Evolutionary conservation across 176 grass and related monocot species (phyloP).

Genomic region (Secale cereale): DNA sequence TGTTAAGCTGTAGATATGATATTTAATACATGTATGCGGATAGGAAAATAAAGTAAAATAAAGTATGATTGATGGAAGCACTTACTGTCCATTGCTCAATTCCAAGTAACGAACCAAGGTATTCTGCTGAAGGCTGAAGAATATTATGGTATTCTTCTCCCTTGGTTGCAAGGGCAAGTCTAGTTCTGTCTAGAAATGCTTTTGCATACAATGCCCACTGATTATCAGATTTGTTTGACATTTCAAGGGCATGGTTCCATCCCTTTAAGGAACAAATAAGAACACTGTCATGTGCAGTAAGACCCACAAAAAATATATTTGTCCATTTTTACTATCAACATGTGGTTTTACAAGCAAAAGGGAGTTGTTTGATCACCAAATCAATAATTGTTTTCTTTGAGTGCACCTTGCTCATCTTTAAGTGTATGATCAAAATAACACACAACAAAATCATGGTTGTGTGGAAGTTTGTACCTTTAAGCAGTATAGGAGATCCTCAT

Average conservation of each 20-base stretch:
- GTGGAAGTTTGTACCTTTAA: slow-evolving; percentile 58
- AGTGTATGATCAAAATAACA: background rate
- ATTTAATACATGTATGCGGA: slow-evolving; percentile 7
- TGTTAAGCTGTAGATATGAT: slow-evolving; percentile 48
- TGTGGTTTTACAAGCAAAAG: background rate
- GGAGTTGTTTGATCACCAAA: background rate
- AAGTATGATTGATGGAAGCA: slow-evolving; percentile 27
- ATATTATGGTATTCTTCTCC: slow-evolving; percentile 79
- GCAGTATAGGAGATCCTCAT: slow-evolving; percentile 89
- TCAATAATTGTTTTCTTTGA: background rate
- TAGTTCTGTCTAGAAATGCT: slow-evolving; percentile 92
- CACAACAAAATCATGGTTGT: background rate
- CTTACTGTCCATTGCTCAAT: slow-evolving; percentile 79
- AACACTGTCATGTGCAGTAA: background rate
- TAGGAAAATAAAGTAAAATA: slow-evolving; percentile 12
- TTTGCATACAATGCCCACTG: slow-evolving; percentile 95
- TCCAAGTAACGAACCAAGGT: slow-evolving; percentile 83
- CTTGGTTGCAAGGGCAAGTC: slow-evolving; percentile 88
- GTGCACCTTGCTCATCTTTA: background rate
- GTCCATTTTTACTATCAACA: background rate
- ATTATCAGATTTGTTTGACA: slow-evolving; percentile 62
- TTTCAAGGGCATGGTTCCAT: slow-evolving; percentile 80
- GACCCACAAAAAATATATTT: background rate
- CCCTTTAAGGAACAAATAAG: slow-evolving; percentile 52
- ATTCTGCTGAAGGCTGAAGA: slow-evolving; percentile 87